Percentiles rank a stretch among this genome's conserved stretches.
phyloP scores from a whole-genome alignment of 192 early-diverging fungal species.

The Rhizophagus sp. region DNA sequence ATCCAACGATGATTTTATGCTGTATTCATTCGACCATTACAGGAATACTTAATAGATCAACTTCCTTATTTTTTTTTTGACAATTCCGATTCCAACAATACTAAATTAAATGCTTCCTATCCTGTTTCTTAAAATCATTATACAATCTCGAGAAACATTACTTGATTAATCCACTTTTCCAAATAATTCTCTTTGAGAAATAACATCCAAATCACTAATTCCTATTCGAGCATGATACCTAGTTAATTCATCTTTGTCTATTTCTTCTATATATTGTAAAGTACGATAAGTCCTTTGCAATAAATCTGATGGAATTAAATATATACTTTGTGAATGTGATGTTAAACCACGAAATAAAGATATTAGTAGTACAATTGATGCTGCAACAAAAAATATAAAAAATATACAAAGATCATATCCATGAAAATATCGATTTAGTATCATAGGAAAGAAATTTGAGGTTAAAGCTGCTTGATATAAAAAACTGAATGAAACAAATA shows the following conservation, averaged over 20 bases:
- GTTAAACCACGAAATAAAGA: slow-evolving; percentile 72
- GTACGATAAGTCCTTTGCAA: slow-evolving; percentile 57
- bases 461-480: neutral
- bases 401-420: neutral
- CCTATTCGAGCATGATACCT: slow-evolving; percentile 70
- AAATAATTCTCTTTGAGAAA: slow-evolving; percentile 36
- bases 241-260: slow-evolving; percentile 72
- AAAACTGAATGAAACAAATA: neutral
- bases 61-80: too few relatives aligned
- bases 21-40: too few relatives aligned
- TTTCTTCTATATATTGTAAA: slow-evolving; percentile 62
- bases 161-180: too few relatives aligned
- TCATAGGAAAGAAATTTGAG: neutral
- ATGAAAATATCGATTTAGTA: neutral
- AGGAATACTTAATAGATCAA: too few relatives aligned
- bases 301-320: slow-evolving; percentile 57
- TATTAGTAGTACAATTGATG: slow-evolving; percentile 68
- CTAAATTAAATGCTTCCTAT: too few relatives aligned
- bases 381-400: slow-evolving; percentile 40
- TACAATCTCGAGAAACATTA: too few relatives aligned
- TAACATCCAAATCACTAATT: slow-evolving; percentile 65
- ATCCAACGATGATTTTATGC: too few relatives aligned
- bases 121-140: too few relatives aligned
- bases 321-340: slow-evolving; percentile 44
- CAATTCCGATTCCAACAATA: too few relatives aligned